Evolutionary conservation across 176 grass and related monocot species (phyloP), one percentile per base, ranked within the genome.

Genomic region (Aegilops bicornis): DNA sequence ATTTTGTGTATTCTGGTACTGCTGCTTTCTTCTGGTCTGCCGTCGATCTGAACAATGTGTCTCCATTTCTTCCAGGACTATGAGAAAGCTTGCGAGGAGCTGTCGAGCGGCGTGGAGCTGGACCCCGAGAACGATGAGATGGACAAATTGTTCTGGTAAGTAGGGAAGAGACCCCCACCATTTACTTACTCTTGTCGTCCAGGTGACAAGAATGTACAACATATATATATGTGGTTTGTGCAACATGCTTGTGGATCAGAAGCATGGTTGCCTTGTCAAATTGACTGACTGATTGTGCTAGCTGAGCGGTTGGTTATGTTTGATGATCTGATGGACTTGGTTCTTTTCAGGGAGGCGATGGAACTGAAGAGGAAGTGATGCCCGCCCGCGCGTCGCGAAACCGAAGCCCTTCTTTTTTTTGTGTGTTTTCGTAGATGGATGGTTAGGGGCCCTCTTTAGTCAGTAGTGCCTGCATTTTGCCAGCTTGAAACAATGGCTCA

Each of bases 111-210:
- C n/a, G 39, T 73, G 5, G 70, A 73, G 39, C 7, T 73, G 39
- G 39, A 73, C 70, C 70, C 70, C 6, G 12, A 73, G 39, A 73
- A 73, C 70, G 39, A 73, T 12, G 70, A 73, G 70, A 73, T 73
- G 70, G 70, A 73, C n/a, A 73, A 73, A 14, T 14, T 73, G n/a
- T 73, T 73, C 70, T 73, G 70, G 70, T 25, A 48, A 29, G 70
- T 19, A 59, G 1, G 42, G 32, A 70, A 22, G 39, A 48, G 12
- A 48, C 14, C 6, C 15, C 12, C 23, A 17, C 40, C 72, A 4
- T 24, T 73, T 45, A 8, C 24, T 30, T 17, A n/a, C 24, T 30
- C 23, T 15, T 73, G 19, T 43, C 69, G 2, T 43, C 69, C 1
- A 25, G 3, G 4, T 15, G 22, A 43, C 39, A 24, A 43, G 13